Evolutionary conservation across 2,329 filamentous ascomycete species (phyloP), one percentile per base, ranked within the genome.

Genomic region (Paraphaeosphaeria minitans): DNA sequence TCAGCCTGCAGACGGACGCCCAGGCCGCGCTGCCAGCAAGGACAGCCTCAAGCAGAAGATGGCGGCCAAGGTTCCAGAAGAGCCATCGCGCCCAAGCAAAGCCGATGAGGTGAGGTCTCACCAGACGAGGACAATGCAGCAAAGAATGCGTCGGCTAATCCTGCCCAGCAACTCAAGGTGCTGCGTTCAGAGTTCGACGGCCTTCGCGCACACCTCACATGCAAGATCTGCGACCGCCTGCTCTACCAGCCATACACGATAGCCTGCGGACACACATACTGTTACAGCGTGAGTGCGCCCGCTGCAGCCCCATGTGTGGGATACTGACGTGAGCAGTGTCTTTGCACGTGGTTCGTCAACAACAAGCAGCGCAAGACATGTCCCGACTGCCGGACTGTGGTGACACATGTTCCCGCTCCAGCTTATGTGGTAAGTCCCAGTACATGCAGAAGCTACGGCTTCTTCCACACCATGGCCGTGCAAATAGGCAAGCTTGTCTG

Each of bases 211-310:
- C 80, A 88, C 33, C 78, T 89, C 66, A 87, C 86, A 57, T 91
- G 88, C 78, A 87, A 87, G 63, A 87, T 91, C 62, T 91, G 88
- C 75, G 84, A 89, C 64, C 83, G 85, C 56, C 82, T 88, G 50
- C 81, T 90, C 51, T 90, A 89, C 75, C 87, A 90, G 73, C 88
- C 88, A 1, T 91, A 86, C 75, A 88, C 85, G 19, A 81, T 90
- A 53, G 81, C 81, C 7, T 91, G 88, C 67, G 88, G 88, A 3
- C 88, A 91, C 72, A 90, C 88, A 7, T 90, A 89, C 75, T 91
- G 88, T 77, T 91, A 91, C 71, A 85, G 83, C 46, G 84, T 86
- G 64, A 73, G 83, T 76, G 9, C 46, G 24, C 19, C 67, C 14
- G 41, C 21, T 24, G 24, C n/a, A 19, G 72, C 19, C 67, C 9